A percentile compares a stretch with the other conserved stretches of the same genome.
These are phyloP conservation scores for Boletus eberwhitei DNA, from an alignment of 768 basidiomycete genomes.

Conservation along the genomic window DNA sequence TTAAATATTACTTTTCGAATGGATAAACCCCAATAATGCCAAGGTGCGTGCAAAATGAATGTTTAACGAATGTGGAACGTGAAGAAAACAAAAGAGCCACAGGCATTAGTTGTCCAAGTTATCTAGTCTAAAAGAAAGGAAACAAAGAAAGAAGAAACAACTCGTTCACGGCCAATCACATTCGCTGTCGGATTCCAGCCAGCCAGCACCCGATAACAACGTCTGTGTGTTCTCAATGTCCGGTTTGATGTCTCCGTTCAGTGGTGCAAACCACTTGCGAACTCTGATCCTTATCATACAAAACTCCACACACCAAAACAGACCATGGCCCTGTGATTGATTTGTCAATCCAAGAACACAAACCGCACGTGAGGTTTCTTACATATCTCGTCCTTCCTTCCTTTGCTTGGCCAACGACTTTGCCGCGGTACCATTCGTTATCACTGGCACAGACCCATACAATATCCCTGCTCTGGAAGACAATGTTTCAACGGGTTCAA, in stretches of 20 bases:
- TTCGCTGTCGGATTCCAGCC: slow-evolving; percentile 30
- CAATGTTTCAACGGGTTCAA: not conserved
- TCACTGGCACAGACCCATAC: slow-evolving; percentile 53
- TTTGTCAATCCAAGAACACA: not conserved
- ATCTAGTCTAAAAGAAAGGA: not conserved
- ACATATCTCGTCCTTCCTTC: slow-evolving; percentile 48
- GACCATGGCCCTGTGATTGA: slow-evolving; percentile 41
- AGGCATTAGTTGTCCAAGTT: not conserved
- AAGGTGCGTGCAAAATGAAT: slow-evolving; percentile 1
- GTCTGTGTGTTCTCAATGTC: slow-evolving; percentile 44
- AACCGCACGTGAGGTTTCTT: slow-evolving; percentile 11
- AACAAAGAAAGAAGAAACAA: too few relatives aligned
- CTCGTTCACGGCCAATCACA: not conserved
- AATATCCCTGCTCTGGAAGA: slow-evolving; percentile 39
- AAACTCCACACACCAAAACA: slow-evolving; percentile 55
- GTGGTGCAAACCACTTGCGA: slow-evolving; percentile 60
- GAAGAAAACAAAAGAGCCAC: not conserved
- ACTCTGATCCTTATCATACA: slow-evolving; percentile 33
- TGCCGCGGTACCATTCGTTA: slow-evolving; percentile 52
- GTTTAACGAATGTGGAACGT: not conserved
- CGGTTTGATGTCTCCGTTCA: slow-evolving; percentile 67
- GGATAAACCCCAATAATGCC: not conserved
- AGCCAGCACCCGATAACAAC: slow-evolving; percentile 49
- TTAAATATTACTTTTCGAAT: not conserved
- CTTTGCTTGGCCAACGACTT: slow-evolving; percentile 42